These are phyloP conservation scores for Ogataea populi-albae DNA, from an alignment of 805 yeast species.

Conservation along the genomic window DNA sequence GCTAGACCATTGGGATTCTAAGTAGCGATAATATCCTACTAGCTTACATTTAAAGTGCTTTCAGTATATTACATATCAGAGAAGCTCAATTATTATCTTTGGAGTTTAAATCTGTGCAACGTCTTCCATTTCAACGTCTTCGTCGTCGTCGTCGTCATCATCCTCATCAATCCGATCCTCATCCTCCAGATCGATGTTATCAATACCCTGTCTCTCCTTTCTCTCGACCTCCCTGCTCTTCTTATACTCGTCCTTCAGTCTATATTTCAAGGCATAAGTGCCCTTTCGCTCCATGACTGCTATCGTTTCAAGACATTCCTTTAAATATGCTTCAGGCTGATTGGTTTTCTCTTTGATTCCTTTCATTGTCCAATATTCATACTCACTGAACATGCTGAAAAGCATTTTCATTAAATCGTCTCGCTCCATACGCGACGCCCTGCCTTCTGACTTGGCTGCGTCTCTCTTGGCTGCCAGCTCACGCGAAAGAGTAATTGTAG, in stretches of 20 bases:
- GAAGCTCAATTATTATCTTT: slow-evolving; percentile 22
- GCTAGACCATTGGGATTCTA: too few relatives aligned
- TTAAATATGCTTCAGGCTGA: slow-evolving; percentile 92
- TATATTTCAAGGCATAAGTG: slow-evolving; percentile 90
- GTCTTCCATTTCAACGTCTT: slow-evolving; percentile 77
- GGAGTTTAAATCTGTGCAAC: slow-evolving; percentile 40
- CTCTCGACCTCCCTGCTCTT: slow-evolving; percentile 74
- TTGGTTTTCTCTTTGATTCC: slow-evolving; percentile 90
- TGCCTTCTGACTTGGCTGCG: slow-evolving; percentile 62
- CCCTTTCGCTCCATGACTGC: slow-evolving; percentile 91
- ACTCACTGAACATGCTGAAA: slow-evolving; percentile 88
- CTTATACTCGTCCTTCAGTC: slow-evolving; percentile 86
- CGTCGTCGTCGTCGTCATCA: slow-evolving; percentile 53
- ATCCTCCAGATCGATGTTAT: slow-evolving; percentile 43
- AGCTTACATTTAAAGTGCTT: too few relatives aligned
- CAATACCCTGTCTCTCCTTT: slow-evolving; percentile 52
- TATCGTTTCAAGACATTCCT: slow-evolving; percentile 85
- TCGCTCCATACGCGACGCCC: slow-evolving; percentile 92
- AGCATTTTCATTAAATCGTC: slow-evolving; percentile 85
- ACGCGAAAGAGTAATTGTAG: slow-evolving; percentile 65
- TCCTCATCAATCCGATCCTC: slow-evolving; percentile 27
- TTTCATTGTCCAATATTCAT: slow-evolving; percentile 94
- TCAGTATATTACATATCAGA: not conserved
- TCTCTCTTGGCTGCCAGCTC: slow-evolving; percentile 53
- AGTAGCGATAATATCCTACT: too few relatives aligned